Evolutionary conservation across 192 early-diverging fungal species (phyloP).

Genomic region (Linnemannia exigua): DNA sequence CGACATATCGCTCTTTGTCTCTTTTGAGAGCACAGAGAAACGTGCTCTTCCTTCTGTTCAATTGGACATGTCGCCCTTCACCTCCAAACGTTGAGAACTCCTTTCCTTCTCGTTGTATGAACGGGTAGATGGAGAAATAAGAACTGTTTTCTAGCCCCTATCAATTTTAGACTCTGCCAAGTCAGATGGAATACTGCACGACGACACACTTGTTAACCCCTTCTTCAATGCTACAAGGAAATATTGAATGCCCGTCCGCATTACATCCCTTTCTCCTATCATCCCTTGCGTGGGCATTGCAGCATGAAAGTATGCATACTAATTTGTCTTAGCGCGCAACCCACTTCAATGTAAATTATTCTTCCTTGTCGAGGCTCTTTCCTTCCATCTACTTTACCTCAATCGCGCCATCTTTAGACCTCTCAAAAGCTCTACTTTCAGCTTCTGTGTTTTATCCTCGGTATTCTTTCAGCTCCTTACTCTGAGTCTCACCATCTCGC

Average conservation of each 20-base stretch:
- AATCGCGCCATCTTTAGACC: constrained; percentile 15
- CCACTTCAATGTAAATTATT: no score
- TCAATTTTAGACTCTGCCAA: not conserved
- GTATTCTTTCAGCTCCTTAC: constrained; percentile 19
- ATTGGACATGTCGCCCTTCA: not conserved
- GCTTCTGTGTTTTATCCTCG: not conserved
- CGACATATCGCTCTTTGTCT: not conserved
- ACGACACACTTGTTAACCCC: not conserved
- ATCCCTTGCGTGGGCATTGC: no score
- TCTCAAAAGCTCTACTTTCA: not conserved
- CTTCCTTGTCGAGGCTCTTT: constrained; percentile 7
- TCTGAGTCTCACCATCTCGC: constrained; percentile 47
- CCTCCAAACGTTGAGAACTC: not conserved
- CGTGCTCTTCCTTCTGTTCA: not conserved
- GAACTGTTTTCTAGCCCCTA: not conserved
- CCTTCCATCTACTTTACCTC: not conserved
- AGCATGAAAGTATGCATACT: not conserved
- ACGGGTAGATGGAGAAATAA: not conserved
- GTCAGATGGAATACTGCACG: not conserved
- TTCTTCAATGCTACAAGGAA: not conserved
- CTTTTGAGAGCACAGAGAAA: not conserved
- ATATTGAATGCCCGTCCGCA: not conserved
- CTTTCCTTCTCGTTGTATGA: not conserved
- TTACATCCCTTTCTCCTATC: not conserved
- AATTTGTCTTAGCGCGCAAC: not conserved